Base-by-base conservation (phyloP, 2,329 filamentous ascomycete species). In the Thielaviopsis populi region DNA sequence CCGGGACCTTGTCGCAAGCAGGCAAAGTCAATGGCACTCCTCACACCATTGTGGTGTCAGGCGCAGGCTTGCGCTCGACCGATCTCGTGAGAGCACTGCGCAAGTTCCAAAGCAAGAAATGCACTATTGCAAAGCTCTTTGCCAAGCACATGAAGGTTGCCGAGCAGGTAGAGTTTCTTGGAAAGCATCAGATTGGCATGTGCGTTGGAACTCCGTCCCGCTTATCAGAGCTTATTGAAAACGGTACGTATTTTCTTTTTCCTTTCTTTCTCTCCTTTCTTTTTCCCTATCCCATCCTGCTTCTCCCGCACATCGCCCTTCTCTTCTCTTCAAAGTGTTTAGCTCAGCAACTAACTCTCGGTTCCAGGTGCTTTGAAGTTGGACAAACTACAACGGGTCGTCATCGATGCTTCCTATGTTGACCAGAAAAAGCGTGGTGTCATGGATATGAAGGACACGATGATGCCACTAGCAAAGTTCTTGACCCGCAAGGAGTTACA, bases 81-180 rank as follows among this genome's bases (percentile, higher is more conserved):
- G 89, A 97, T 71, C 75, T 96, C 58, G 85, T 88, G 62, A 88
- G 88, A 70, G 80, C 84, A 2, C 77, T 95, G 67, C 83, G 90
- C 59, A 84, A 85, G 68, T 92, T 94, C 69, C 88, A 91, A 71
- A 85, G 80, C 62, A 90, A 94, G 72, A 84, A 89, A 8, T 84
- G 81, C 60, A 81, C 83, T 56, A 85, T 99, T 1, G 88, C 89
- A 1, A 99, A 99, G 74, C 78, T 99, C 70, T 99, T 99, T 74
- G 92, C 94, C 40, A 99, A 99, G 74, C 94, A 99, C 73, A 95
- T 99, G 78, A 99, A 99, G 75, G 75, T 99, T 11, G 83, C 89
- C 62, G 92, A 97, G 70, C 88, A 91, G 41, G 83, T 91, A 62
- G 80, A 86, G 66, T 88, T 88, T 71, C 83, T 95, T 50, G 80